phyloP scores from a whole-genome alignment of 192 early-diverging fungal species.

The Phycomyces blakesleeanus region DNA sequence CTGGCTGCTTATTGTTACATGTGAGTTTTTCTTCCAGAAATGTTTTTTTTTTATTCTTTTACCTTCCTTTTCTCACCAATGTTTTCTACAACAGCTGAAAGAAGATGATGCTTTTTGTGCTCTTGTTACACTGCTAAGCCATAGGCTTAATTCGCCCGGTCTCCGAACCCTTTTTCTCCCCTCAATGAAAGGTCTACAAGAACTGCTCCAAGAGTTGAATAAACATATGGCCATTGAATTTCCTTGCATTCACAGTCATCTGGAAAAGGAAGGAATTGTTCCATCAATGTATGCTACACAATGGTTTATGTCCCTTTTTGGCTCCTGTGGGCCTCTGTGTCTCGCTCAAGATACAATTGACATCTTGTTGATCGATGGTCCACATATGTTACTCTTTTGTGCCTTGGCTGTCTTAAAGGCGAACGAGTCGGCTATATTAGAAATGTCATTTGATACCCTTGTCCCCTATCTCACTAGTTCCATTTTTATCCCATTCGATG shows the following conservation, averaged over 20 bases:
- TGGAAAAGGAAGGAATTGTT: slow-evolving; percentile 77
- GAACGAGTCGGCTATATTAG: slow-evolving; percentile 75
- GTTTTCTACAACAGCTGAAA: slow-evolving; percentile 62
- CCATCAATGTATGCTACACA: slow-evolving; percentile 95
- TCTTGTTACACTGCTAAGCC: slow-evolving; percentile 84
- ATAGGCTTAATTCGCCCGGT: slow-evolving; percentile 47
- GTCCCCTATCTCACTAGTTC: slow-evolving; percentile 26
- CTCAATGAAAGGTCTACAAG: slow-evolving; percentile 83
- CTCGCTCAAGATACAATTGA: slow-evolving; percentile 89
- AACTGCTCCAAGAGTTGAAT: slow-evolving; percentile 89
- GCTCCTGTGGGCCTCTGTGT: slow-evolving; percentile 90
- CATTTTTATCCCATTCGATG: too few relatives aligned
- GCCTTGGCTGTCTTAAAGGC: slow-evolving; percentile 81
- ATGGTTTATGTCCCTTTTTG: slow-evolving; percentile 99
- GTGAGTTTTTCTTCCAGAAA: slow-evolving; percentile 40
- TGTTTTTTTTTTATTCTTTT: not conserved
- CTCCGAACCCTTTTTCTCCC: slow-evolving; percentile 90
- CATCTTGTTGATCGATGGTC: slow-evolving; percentile 90
- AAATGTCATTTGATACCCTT: slow-evolving; percentile 77
- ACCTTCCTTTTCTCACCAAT: not conserved
- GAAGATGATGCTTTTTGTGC: slow-evolving; percentile 90
- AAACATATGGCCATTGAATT: slow-evolving; percentile 68
- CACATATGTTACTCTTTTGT: slow-evolving; percentile 80
- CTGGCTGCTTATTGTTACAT: slow-evolving; percentile 85
- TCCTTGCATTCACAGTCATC: slow-evolving; percentile 80